Percentiles rank a stretch among this genome's conserved stretches.
Conservation (phyloP, 441 rosid species). For the Breynia disticha region DNA sequence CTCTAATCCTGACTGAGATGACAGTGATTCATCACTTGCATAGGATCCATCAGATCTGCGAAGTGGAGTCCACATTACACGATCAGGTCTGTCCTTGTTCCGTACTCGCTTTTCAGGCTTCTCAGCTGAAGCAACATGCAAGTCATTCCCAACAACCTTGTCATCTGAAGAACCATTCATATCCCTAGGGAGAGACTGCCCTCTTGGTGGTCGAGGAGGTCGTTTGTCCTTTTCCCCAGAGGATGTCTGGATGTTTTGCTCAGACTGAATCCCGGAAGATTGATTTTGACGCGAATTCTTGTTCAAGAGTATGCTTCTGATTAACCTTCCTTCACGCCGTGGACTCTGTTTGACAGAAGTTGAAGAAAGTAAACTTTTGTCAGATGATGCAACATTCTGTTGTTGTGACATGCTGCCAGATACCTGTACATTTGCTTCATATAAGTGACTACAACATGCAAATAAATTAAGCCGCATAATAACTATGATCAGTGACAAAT, state of each 20-base stretch:
- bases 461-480: neutral
- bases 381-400: constrained; percentile 21
- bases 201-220: constrained; percentile 38
- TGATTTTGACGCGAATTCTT: constrained; percentile 39
- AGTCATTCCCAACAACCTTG: constrained; percentile 32
- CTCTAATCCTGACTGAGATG: constrained; percentile 30
- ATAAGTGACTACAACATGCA: neutral
- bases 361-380: constrained; percentile 27
- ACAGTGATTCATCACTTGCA: constrained; percentile 47
- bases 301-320: constrained; percentile 41
- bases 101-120: constrained; percentile 50
- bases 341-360: constrained; percentile 30
- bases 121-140: constrained; percentile 29
- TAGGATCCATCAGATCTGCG: constrained; percentile 50
- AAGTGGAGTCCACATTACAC: constrained; percentile 61
- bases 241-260: constrained; percentile 32
- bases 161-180: constrained; percentile 39
- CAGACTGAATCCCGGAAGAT: constrained; percentile 30
- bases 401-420: constrained; percentile 25
- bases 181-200: constrained; percentile 32
- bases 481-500: neutral
- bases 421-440: constrained; percentile 13
- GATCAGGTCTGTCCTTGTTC: constrained; percentile 63
- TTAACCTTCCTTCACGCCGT: constrained; percentile 41
- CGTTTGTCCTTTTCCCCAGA: constrained; percentile 41